Evolutionary conservation across 1,139 yeast species (phyloP).

Genomic region (Debaryomyces udenii): DNA sequence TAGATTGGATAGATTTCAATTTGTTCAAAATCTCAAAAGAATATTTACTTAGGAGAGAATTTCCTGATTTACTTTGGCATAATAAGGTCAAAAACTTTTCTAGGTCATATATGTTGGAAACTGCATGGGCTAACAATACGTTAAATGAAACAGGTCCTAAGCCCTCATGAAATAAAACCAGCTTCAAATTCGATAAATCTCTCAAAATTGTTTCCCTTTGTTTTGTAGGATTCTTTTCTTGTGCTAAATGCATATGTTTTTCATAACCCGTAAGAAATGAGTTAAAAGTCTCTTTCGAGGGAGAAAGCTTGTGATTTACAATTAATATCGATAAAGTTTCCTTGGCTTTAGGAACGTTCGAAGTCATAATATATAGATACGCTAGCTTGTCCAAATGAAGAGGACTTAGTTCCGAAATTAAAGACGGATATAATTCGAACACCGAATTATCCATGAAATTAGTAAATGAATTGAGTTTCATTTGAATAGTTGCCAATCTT

Average conservation of each 20-base stretch:
- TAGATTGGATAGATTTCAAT: slow-evolving; percentile 18
- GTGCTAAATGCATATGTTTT: slow-evolving; percentile 2
- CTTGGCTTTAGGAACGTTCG: slow-evolving; percentile 23
- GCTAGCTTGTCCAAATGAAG: slow-evolving; percentile 31
- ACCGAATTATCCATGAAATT: slow-evolving; percentile 14
- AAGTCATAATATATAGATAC: slow-evolving; percentile 23
- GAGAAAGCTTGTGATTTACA: slow-evolving; percentile 23
- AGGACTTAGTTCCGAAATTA: slow-evolving; percentile 23
- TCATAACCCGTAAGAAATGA: slow-evolving; percentile 21
- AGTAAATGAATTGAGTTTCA: slow-evolving; percentile 15
- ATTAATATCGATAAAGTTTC: slow-evolving; percentile 24
- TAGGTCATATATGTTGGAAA: slow-evolving; percentile 31
- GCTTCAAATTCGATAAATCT: slow-evolving; percentile 34
- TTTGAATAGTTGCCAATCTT: slow-evolving; percentile 12
- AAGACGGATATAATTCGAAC: slow-evolving; percentile 16
- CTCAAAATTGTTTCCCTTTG: slow-evolving; percentile 19
- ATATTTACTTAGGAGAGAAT: slow-evolving; percentile 17
- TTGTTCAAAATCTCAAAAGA: slow-evolving; percentile 19
- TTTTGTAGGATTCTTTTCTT: slow-evolving; percentile 1
- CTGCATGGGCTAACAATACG: slow-evolving; percentile 26
- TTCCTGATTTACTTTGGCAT: slow-evolving; percentile 13
- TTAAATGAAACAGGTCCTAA: slow-evolving; percentile 23
- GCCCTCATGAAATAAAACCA: slow-evolving; percentile 31
- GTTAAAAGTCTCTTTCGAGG: slow-evolving; percentile 30
- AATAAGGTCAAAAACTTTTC: slow-evolving; percentile 33